Evolutionary conservation across 495 filamentous ascomycete species (phyloP), one percentile per base, ranked within the genome.

Genomic region (Glutinoglossum americanum): DNA sequence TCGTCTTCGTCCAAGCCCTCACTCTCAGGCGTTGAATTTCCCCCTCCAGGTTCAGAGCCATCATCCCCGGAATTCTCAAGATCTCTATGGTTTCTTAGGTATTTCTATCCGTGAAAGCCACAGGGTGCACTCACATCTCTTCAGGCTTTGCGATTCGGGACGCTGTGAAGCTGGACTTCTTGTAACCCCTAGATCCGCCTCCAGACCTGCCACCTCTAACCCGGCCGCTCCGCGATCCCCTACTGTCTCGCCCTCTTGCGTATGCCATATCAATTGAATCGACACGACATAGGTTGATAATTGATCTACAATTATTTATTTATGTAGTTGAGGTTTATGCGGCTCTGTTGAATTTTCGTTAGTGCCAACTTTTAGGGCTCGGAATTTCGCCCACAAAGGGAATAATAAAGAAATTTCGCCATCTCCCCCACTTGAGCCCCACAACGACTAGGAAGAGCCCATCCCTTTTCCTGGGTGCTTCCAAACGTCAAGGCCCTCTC

Each of bases 1-100:
- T 79, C 65, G 45, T 79, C 76, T 28, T 72, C 71, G 54, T 73
- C 75, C 17, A 67, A 64, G 25, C 67, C 23, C 54, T 72, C 68
- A 1, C 44, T 2, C 7, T 10, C 17, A 26, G 8, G 47, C 8
- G n/a, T 25, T 39, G 28, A 47, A 19, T 17, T 10, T 17, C n/a
- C 25, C 11, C 58, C 26, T 59, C 47, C 59, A 15, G 27, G 17
- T 15, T 61, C 28, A 27, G 23, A 48, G 35, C n/a, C n/a, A n/a
- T 58, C 56, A 28, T 37, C 19, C 17, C 26, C 41, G 15, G 41
- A 51, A 25, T 45, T 27, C 19, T 56, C 58, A 13, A 28, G 8
- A 15, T 60, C 60, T 39, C 27, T 49, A 19, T 56, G 30, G 7
- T 33, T 57, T 27, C 19, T 58, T 13, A 35, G 56, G 3, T 58